phyloP scores from a whole-genome alignment of 768 basidiomycete species.

The Boletellus ananas region DNA sequence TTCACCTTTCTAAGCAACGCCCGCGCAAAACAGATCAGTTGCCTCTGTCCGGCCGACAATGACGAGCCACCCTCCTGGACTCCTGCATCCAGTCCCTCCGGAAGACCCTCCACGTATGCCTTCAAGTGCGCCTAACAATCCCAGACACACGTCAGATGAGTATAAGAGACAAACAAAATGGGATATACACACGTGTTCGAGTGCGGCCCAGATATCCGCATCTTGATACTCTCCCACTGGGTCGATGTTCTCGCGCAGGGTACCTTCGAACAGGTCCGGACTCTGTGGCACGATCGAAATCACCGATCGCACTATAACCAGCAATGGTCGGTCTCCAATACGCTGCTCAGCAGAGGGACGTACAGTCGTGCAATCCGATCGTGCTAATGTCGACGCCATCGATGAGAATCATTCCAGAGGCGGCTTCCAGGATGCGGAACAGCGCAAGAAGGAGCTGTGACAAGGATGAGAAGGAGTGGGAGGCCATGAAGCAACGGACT shows the following conservation, averaged over 20 bases:
- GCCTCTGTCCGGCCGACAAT: constrained; percentile 80
- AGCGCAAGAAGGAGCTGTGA: constrained; percentile 60
- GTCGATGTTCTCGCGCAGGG: constrained; percentile 84
- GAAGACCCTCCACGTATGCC: constrained; percentile 60
- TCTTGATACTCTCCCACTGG: constrained; percentile 74
- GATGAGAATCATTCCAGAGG: constrained; percentile 61
- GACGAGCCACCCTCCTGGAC: constrained; percentile 80
- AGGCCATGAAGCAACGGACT: constrained; percentile 12
- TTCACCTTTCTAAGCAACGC: constrained; percentile 72
- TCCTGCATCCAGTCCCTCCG: constrained; percentile 66
- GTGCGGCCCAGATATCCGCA: constrained; percentile 81
- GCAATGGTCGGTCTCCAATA: neutral
- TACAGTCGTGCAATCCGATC: constrained; percentile 64
- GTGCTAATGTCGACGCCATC: constrained; percentile 75
- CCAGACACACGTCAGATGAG: neutral
- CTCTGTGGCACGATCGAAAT: constrained; percentile 87
- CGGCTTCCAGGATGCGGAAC: constrained; percentile 74
- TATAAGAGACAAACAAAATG: neutral
- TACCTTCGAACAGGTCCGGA: constrained; percentile 67
- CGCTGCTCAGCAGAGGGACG: neutral
- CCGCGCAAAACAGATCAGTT: constrained; percentile 85
- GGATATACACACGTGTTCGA: constrained; percentile 51
- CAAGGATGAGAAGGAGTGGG: neutral
- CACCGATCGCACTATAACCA: constrained; percentile 53
- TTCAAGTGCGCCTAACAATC: constrained; percentile 56